Conservation (phyloP, 345 rosid species). For the Heritiera littoralis region DNA sequence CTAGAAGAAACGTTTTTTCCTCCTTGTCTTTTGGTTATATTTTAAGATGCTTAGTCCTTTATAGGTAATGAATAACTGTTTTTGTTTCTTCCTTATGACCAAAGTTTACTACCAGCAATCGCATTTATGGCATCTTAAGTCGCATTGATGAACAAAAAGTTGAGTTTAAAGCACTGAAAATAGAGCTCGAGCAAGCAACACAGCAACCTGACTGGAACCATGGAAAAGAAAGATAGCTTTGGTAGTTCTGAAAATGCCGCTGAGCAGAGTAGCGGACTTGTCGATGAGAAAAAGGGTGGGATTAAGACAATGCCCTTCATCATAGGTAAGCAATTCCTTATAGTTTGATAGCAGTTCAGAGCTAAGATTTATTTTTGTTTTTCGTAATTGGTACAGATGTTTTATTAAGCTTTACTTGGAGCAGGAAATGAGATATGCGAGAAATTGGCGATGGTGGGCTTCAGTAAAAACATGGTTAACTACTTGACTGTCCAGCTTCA, state of each 20-base stretch:
- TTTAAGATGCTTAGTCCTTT: no score
- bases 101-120: no score
- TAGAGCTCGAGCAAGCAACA: no score
- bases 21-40: no score
- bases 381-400: not conserved
- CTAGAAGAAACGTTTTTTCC: no score
- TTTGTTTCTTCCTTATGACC: no score
- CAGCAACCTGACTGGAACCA: no score
- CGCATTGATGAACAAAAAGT: no score
- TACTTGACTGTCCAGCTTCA: conserved; percentile 58
- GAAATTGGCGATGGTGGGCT: conserved; percentile 46
- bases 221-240: not conserved
- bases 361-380: not conserved
- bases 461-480: conserved; percentile 49
- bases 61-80: no score
- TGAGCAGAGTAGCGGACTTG: not conserved
- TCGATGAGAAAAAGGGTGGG: conserved; percentile 17
- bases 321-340: not conserved
- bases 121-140: no score
- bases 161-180: no score
- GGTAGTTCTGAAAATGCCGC: not conserved
- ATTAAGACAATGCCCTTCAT: conserved; percentile 24
- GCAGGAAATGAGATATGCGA: conserved; percentile 64
- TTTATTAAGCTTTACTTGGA: not conserved
- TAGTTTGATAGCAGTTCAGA: not conserved